Percentiles rank a stretch among this genome's conserved stretches.
These are phyloP conservation scores for Paecilomyces sp. DNA, from an alignment of 2,329 filamentous ascomycete genomes.

Conservation along the genomic window DNA sequence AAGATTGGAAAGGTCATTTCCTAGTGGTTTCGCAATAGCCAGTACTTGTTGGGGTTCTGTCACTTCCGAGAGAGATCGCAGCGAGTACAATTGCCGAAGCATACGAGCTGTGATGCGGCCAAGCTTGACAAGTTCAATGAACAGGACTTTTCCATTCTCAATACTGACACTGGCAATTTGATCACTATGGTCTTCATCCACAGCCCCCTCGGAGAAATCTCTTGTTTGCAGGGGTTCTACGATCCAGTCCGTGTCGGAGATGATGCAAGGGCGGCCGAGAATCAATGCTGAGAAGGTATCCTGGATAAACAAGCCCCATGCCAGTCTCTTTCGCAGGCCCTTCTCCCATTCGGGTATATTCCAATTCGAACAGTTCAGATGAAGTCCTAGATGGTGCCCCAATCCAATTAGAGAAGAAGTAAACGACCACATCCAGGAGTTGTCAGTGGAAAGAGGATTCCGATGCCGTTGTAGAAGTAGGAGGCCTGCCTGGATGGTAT, in stretches of 20 bases:
- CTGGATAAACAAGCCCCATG: slow-evolving; percentile 60
- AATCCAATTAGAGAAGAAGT: slow-evolving; percentile 51
- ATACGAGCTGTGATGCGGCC: background rate
- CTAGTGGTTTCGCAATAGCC: slow-evolving; percentile 4
- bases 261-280: slow-evolving; percentile 3
- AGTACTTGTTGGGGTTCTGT: slow-evolving; percentile 4
- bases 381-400: slow-evolving; percentile 52
- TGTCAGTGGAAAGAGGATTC: slow-evolving; percentile 32
- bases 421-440: slow-evolving; percentile 35
- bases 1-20: slow-evolving; percentile 2
- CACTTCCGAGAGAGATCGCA: slow-evolving; percentile 2
- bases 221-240: slow-evolving; percentile 2
- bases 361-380: slow-evolving; percentile 57
- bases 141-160: slow-evolving; percentile 3
- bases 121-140: slow-evolving; percentile 2
- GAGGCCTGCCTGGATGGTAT: slow-evolving; percentile 49
- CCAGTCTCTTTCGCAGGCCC: slow-evolving; percentile 53
- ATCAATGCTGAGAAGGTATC: slow-evolving; percentile 34
- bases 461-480: slow-evolving; percentile 41
- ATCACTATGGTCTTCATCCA: slow-evolving; percentile 1
- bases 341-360: slow-evolving; percentile 58
- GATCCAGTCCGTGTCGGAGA: slow-evolving; percentile 3
- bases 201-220: slow-evolving; percentile 4
- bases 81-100: slow-evolving; percentile 3
- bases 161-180: slow-evolving; percentile 5